Conservation (phyloP, 78 protist species). For the Tieghemostelium lacteum region DNA sequence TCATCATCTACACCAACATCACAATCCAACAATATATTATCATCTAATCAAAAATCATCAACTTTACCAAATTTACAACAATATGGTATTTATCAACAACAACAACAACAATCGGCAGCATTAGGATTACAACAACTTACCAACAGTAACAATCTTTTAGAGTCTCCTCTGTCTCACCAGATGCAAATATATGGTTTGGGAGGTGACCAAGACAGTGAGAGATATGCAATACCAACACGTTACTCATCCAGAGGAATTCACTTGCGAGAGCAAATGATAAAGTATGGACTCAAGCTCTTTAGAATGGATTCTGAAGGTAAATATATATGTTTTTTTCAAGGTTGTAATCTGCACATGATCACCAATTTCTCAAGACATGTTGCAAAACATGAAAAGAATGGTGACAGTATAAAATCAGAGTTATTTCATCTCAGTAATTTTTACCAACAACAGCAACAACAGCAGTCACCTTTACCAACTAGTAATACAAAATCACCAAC, state of each 20-base stretch:
- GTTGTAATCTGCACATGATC: conserved; percentile 72
- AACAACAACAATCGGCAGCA: too few species aligned
- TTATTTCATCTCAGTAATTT: conserved; percentile 55
- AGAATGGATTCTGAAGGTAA: conserved; percentile 66
- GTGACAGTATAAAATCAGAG: conserved; percentile 66
- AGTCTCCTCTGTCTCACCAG: too few species aligned
- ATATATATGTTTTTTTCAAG: conserved; percentile 74
- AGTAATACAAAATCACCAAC: not conserved
- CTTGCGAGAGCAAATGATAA: conserved; percentile 74
- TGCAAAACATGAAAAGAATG: conserved; percentile 75
- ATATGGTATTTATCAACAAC: conserved; percentile 2
- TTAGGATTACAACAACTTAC: too few species aligned
- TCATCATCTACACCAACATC: too few species aligned
- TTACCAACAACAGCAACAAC: not conserved
- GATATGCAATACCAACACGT: conserved; percentile 48
- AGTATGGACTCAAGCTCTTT: conserved; percentile 66
- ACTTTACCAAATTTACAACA: not conserved
- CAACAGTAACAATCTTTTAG: not conserved
- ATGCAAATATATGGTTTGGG: too few species aligned
- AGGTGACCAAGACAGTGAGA: conserved; percentile 35
- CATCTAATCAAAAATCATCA: conserved; percentile 1
- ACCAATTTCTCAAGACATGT: conserved; percentile 73
- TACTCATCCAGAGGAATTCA: conserved; percentile 58
- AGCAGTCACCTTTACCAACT: not conserved
- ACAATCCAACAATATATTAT: too few species aligned